Percentiles rank a stretch among this genome's conserved stretches.
These are phyloP conservation scores for Penicillium sp. DNA, from an alignment of 2,329 filamentous ascomycete species.

Conservation along the genomic window DNA sequence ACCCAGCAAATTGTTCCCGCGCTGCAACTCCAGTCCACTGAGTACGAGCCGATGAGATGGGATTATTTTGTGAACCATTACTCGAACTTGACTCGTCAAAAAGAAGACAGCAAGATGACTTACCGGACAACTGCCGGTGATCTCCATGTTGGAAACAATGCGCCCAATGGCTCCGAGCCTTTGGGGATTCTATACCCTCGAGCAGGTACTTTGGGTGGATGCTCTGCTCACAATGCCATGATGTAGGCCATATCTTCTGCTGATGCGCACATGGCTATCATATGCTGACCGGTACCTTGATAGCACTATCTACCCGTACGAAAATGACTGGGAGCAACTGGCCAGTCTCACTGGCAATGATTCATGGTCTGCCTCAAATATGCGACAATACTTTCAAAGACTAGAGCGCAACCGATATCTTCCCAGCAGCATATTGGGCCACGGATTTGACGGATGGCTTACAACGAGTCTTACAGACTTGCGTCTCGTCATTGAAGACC, in stretches of 20 bases:
- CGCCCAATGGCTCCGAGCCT: constrained; percentile 51
- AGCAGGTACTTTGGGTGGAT: constrained; percentile 57
- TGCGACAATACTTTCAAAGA: constrained; percentile 56
- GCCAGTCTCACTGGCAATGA: constrained; percentile 58
- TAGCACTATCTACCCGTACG: constrained; percentile 55
- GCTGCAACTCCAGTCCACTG: constrained; percentile 54
- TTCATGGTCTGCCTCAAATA: constrained; percentile 57
- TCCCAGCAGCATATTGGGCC: constrained; percentile 44
- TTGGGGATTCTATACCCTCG: constrained; percentile 59
- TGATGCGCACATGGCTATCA: too few species aligned
- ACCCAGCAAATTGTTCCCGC: constrained; percentile 57
- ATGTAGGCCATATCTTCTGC: constrained; percentile 39
- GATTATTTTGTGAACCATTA: constrained; percentile 66
- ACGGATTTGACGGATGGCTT: constrained; percentile 61
- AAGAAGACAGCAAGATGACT: constrained; percentile 59
- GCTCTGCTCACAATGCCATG: constrained; percentile 61
- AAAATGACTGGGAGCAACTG: constrained; percentile 59
- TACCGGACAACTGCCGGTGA: constrained; percentile 55
- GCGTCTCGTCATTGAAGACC: constrained; percentile 53
- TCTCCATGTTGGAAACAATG: constrained; percentile 55
- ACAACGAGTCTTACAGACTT: constrained; percentile 53
- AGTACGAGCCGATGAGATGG: constrained; percentile 59
- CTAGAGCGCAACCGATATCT: constrained; percentile 57
- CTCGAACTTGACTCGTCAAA: constrained; percentile 53
- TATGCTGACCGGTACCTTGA: constrained; percentile 4